These are phyloP conservation scores for Emergomyces orientalis DNA, from an alignment of 2,329 filamentous ascomycete genomes.

Conservation along the genomic window DNA sequence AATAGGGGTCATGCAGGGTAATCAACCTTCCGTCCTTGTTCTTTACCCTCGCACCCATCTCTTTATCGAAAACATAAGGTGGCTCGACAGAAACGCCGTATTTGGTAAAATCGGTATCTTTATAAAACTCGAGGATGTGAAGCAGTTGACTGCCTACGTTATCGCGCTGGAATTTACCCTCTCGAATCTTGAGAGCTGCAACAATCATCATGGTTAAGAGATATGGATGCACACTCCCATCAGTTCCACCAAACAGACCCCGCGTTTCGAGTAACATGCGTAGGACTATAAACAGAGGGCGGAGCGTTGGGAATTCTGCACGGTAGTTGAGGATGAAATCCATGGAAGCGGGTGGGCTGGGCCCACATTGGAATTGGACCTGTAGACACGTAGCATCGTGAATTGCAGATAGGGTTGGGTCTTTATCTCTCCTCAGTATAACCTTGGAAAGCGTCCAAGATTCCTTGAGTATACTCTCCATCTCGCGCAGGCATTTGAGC, in stretches of 20 bases:
- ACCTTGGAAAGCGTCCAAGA: not conserved
- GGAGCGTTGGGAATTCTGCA: constrained; percentile 42
- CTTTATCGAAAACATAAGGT: constrained; percentile 37
- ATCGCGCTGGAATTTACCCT: constrained; percentile 23
- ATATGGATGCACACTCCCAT: constrained; percentile 47
- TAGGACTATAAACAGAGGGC: constrained; percentile 41
- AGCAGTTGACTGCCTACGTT: constrained; percentile 38
- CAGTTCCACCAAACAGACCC: constrained; percentile 39
- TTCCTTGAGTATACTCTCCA: not conserved
- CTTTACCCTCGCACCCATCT: constrained; percentile 14
- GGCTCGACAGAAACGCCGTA: constrained; percentile 45
- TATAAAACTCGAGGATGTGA: constrained; percentile 43
- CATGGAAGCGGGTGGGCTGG: constrained; percentile 31
- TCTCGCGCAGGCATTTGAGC: constrained; percentile 16
- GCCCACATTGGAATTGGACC: constrained; percentile 44
- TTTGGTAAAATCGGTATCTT: constrained; percentile 36
- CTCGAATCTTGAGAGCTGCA: constrained; percentile 42
- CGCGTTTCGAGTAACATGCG: constrained; percentile 45
- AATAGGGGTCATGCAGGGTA: constrained; percentile 14
- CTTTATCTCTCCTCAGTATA: constrained; percentile 11
- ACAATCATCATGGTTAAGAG: constrained; percentile 49
- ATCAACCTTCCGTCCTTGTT: constrained; percentile 7
- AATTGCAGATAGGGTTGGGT: constrained; percentile 27
- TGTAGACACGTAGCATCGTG: constrained; percentile 43
- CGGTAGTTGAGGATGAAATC: constrained; percentile 41